phyloP scores from a whole-genome alignment of 495 filamentous ascomycete species.

The Chaetomium fimeti region DNA sequence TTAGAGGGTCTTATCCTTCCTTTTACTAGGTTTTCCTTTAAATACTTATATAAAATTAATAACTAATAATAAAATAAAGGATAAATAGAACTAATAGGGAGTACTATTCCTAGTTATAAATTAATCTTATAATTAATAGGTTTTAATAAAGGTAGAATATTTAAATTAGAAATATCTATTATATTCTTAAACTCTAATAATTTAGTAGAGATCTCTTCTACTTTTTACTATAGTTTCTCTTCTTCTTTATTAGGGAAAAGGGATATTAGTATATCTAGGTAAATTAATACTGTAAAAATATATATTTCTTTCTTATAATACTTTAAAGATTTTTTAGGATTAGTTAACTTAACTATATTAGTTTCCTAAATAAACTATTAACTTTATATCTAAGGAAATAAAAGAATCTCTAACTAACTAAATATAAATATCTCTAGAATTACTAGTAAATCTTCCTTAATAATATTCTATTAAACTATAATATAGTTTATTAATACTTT shows the following conservation, averaged over 20 bases:
- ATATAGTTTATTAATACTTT: no score
- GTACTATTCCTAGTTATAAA: neutral
- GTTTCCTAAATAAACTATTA: neutral
- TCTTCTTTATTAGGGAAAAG: neutral
- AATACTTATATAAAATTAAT: neutral
- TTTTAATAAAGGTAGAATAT: neutral
- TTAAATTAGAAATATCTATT: no score
- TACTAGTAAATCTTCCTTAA: neutral
- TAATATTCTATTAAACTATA: no score
- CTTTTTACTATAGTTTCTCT: neutral
- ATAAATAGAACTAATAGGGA: neutral
- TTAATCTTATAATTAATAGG: neutral
- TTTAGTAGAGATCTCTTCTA: neutral
- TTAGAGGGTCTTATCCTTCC: neutral
- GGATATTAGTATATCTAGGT: neutral
- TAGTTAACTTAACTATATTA: neutral
- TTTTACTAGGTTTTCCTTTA: neutral
- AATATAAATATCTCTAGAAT: neutral
- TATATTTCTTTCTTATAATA: neutral
- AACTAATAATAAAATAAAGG: neutral
- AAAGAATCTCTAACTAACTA: neutral
- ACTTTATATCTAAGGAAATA: neutral
- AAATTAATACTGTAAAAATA: neutral
- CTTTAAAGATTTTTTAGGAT: neutral
- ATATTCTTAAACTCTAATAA: neutral